phyloP scores from a whole-genome alignment of 768 basidiomycete genomes.

The Pisolithus tinctorius region DNA sequence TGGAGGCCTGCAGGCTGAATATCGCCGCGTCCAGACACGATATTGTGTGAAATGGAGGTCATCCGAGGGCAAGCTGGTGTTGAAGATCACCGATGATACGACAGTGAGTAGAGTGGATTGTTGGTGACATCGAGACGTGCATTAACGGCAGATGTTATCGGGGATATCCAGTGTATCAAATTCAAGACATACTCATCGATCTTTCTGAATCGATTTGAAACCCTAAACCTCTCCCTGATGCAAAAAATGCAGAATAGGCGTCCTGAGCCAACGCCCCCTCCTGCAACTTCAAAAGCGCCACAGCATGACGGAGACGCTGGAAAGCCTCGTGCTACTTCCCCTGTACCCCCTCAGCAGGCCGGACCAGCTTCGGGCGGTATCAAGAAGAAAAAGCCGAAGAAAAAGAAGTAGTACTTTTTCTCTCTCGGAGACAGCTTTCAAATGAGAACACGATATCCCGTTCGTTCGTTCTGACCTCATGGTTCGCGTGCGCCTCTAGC shows the following conservation, averaged over 20 bases:
- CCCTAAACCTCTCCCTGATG: conserved; percentile 80
- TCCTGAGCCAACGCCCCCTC: conserved; percentile 27
- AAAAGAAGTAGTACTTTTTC: conserved; percentile 51
- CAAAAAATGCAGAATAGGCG: conserved; percentile 76
- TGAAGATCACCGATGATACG: conserved; percentile 90
- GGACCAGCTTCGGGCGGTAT: conserved; percentile 48
- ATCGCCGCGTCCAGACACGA: conserved; percentile 50
- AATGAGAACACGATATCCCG: conserved; percentile 1
- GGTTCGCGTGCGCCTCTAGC: not conserved
- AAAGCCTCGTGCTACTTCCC: conserved; percentile 29
- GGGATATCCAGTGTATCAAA: conserved; percentile 70
- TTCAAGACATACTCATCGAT: conserved; percentile 94
- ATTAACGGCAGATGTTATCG: not conserved
- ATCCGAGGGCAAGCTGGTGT: conserved; percentile 77
- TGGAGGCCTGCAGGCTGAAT: not conserved
- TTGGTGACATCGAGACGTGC: not conserved
- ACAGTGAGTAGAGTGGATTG: conserved; percentile 50
- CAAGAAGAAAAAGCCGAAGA: conserved; percentile 82
- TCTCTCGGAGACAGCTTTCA: not conserved
- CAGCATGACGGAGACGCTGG: conserved; percentile 14
- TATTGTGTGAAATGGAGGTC: conserved; percentile 91
- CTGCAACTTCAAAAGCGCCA: conserved; percentile 9
- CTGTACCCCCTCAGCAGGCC: conserved; percentile 25
- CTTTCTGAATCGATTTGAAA: conserved; percentile 94
- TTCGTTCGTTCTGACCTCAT: conserved; percentile 6